Evolutionary conservation across 306 rosid species (phyloP), one percentile per base, ranked within the genome.

Genomic region (Datisca glomerata): DNA sequence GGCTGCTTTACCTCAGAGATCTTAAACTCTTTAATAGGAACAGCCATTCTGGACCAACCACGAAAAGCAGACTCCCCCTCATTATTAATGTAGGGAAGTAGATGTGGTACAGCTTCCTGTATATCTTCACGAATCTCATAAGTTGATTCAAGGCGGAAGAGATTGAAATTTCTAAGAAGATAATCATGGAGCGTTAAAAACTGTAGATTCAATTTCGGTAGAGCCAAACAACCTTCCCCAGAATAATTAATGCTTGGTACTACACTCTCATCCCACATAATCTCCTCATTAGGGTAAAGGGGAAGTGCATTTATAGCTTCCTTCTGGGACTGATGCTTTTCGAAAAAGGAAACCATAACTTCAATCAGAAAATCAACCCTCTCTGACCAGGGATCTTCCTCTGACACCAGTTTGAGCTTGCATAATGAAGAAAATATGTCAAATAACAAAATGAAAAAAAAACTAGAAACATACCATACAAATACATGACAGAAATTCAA

Each of bases 11-110:
- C 81, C 74, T 70, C 91, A 18, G 74, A 39, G 49, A 89, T 73
- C 78, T 58, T 89, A 63, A 80, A 89, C 61, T 89, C 75, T 58
- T 70, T 80, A 60, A 80, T 61, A 25, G 95, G 98, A 43, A 84
- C 95, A 47, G 80, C 98, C 98, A 89, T 89, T 71, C 98, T 84
- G 25, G 98, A 89, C 98, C 98, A 89, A 49, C 98, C 98, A 24
- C 96, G 93, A 43, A 89, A 84, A 57, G 92, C 81, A 59, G 95
- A 68, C 29, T 66, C 83, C 54, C 93, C 98, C 36, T 89, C 93
- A 48, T 53, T 89, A 53, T 89, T 84, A 61, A 84, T 80, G 61
- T 65, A 70, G 20, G 98, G 79, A 61, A 74, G 93, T 44, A 89
- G 98, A 78, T 89, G 98, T 13, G 98, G 95, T 32, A 89, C 68